A percentile compares a stretch with the other conserved stretches of the same genome.
These are phyloP conservation scores for Venturia oleaginea DNA, from an alignment of 2,329 filamentous ascomycete genomes.

Conservation along the genomic window DNA sequence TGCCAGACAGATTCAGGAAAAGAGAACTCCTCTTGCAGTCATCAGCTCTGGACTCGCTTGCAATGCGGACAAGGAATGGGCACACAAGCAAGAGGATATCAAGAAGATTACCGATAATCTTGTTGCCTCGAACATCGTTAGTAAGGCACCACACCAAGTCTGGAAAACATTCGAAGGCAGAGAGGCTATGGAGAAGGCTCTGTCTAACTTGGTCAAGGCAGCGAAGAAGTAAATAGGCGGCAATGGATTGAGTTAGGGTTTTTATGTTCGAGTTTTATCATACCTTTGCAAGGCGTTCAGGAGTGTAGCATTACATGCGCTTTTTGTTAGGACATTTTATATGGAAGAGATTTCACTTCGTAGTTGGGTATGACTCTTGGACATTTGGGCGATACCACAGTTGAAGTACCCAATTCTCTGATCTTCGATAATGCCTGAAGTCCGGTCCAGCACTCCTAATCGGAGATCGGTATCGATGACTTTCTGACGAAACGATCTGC, in stretches of 20 bases:
- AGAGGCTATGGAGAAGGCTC: slow-evolving; percentile 65
- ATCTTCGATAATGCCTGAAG: no score
- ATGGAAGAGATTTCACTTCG: not conserved
- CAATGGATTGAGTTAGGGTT: not conserved
- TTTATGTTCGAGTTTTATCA: not conserved
- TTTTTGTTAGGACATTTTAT: not conserved
- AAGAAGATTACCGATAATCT: slow-evolving; percentile 72
- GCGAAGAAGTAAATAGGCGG: not conserved
- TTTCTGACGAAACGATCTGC: no score
- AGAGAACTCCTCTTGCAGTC: slow-evolving; percentile 66
- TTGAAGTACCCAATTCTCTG: no score
- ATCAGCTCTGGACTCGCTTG: slow-evolving; percentile 73
- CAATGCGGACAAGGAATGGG: slow-evolving; percentile 62
- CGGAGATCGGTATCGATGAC: no score
- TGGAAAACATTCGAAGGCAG: slow-evolving; percentile 71
- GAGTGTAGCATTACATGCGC: not conserved
- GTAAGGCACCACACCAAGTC: slow-evolving; percentile 74
- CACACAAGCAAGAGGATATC: slow-evolving; percentile 74
- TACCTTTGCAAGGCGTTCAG: not conserved
- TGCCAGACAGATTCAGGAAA: slow-evolving; percentile 68
- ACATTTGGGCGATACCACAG: no score
- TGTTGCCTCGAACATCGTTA: slow-evolving; percentile 76
- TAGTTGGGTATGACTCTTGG: no score
- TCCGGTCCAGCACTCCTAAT: no score
- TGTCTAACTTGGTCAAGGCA: slow-evolving; percentile 48